Base-by-base conservation (phyloP, 2,329 filamentous ascomycete species). In the Aspergillus luchuensis region DNA sequence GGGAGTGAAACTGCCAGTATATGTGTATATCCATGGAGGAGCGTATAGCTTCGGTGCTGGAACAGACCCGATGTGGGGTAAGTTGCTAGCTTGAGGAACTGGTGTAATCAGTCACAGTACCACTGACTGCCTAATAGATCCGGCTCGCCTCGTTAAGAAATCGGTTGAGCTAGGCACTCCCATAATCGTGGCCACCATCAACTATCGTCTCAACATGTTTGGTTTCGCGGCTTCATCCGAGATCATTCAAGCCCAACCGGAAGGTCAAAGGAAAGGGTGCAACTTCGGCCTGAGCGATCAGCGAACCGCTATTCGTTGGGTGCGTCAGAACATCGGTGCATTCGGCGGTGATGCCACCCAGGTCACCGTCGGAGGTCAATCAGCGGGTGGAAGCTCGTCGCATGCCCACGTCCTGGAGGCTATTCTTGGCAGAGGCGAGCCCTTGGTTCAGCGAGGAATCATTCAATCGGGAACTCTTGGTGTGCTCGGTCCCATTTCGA, bases 31-130 rank as follows among this genome's bases (percentile, higher is more conserved):
- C 10, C 52, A 55, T 33, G 52, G 52, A 10, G 52, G 52, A 8
- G 52, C 52, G 7, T 55, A 55, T 30, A 43, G 52, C 21, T 55
- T 55, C 52, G 52, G 52, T 30, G 52, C 52, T 1, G 52, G 52
- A 5, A 55, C 52, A 13, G 52, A 55, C 33, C 52, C 52, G 17
- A 55, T 55, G 23, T 55, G 52, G 52, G 38, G 52, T 55, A n/a
- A 28, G 52, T 43, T 2, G 5, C 5, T 7, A 1, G 36, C 11
- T 8, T 11, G 4, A 28, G 8, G 11, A 10, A 7, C 13, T 7
- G n/a, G 2, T 13, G 7, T 23, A 5, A 5, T n/a, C 15, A 10
- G 15, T 4, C 2, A 5, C 15, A 19, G 25, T 11, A 11, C 10
- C 21, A 15, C 25, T 55, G n/a, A 55, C n/a, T 15, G 1, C 23